Evolutionary conservation across 2,329 filamentous ascomycete species (phyloP), one percentile per base, ranked within the genome.

Genomic region (Eutypa lata): DNA sequence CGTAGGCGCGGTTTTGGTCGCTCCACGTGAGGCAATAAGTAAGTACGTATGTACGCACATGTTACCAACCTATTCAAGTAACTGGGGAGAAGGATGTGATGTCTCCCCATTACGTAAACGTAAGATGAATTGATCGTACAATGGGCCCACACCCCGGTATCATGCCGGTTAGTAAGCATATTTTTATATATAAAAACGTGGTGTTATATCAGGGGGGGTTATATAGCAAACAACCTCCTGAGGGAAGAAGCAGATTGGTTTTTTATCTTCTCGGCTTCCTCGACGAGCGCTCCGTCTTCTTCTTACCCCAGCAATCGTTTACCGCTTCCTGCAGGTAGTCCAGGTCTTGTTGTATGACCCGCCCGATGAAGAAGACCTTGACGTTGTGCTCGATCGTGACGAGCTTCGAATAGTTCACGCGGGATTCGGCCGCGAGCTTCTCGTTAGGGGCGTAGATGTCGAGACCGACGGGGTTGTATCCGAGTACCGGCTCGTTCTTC

Each of bases 371-470:
- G 58, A 77, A 73, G n/a, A 84, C 78, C 45, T 72, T 76, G 58
- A 77, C 69, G 59, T 84, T 84, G 66, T 84, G 81, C 63, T 83
- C 79, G 24, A 84, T 71, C 3, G 79, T 81, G 26, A 76, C 71
- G 6, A 80, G 68, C 56, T 83, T 83, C 5, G 78, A 76, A 63
- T 83, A 84, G 65, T 84, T 83, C 57, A 83, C 73, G 5, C 81
- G 76, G 13, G 81, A 84, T 55, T 79, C 75, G 28, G 58, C 70
- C 11, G 71, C 70, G 7, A 84, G 70, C 50, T 66, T 73, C 54
- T 83, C 78, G 31, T 69, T 71, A 14, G 69, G 65, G 3, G 71
- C 66, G 19, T 64, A 68, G 19, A 82, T 73, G 1, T 71, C 64
- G 42, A 81, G 70, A 26, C 67, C 67, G 35, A 83, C 71, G 0